These are phyloP conservation scores for Puccinellia tenuiflora DNA, from an alignment of 176 grass and related monocot genomes.

Conservation along the genomic window DNA sequence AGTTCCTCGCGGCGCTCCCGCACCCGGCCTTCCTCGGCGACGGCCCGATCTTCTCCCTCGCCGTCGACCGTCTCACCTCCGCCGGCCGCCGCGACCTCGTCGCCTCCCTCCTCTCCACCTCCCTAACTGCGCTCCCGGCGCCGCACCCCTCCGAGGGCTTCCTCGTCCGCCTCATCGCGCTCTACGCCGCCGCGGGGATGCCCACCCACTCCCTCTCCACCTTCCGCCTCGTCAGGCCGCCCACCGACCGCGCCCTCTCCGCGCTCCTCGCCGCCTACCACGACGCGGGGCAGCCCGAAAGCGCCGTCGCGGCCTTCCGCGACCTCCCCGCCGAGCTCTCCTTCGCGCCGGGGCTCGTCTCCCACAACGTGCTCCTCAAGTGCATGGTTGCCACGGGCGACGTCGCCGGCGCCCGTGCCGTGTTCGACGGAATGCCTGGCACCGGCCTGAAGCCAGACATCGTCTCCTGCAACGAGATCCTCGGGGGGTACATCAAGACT, in stretches of 20 bases:
- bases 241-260: constrained; percentile 57
- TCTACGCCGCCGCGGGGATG: constrained; percentile 54
- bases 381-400: constrained; percentile 22
- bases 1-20: constrained; percentile 33
- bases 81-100: constrained; percentile 55
- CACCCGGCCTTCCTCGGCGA: constrained; percentile 47
- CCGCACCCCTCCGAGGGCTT: constrained; percentile 64
- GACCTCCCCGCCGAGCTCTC: constrained; percentile 32
- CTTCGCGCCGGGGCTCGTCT: constrained; percentile 44
- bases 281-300: constrained; percentile 52
- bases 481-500: constrained; percentile 49
- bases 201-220: constrained; percentile 49
- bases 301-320: constrained; percentile 40
- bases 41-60: constrained; percentile 38
- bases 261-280: constrained; percentile 67
- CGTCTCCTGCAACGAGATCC: constrained; percentile 72
- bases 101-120: constrained; percentile 50
- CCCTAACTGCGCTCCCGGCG: constrained; percentile 38
- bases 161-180: constrained; percentile 57
- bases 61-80: constrained; percentile 43
- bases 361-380: constrained; percentile 59
- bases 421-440: constrained; percentile 65
- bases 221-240: constrained; percentile 47
- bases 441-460: constrained; percentile 47
- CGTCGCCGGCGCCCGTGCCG: constrained; percentile 1